Base-by-base conservation (phyloP, 352 stramenopile species). In the Phytophthora ohioensis region DNA sequence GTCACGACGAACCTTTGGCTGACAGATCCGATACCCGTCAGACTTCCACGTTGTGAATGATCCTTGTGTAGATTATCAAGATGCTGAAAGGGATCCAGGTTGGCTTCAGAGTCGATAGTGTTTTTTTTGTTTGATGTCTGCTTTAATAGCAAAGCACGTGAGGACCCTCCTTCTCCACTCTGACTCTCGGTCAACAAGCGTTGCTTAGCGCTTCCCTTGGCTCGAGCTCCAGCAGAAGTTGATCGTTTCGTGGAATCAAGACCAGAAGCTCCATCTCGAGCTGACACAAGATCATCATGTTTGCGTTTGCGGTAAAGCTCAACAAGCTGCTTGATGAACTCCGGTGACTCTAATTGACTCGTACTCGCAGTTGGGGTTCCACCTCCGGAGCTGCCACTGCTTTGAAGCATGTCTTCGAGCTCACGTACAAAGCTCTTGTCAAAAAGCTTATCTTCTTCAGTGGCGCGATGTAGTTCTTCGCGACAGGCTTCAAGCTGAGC, bases 281-380 rank as follows among this genome's bases (percentile, higher is more conserved):
- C 5, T 17, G 27, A 5, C 15, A 80, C 32, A 2, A 85, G 35
- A 42, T 90, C 85, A 32, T 95, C 87, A 0, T 54, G 57, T 17
- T 90, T 91, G 32, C 86, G 83, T 53, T 91, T 92, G 62, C 87
- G 86, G 59, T 87, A 97, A 1, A 97, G 68, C 31, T 93, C 85
- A 4, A 88, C 42, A 42, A 97, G 69, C 13, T 90, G 75, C 48
- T 91, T 92, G 53, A 93, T 39, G 3, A 91, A 51, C 17, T 97
- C 91, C 12, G 80, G 72, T 2, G 84, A 76, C 11, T 75, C 75
- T 13, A 74, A 21, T 59, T 69, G 57, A n/a, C 48, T 61, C 2
- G 55, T 63, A 31, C 54, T 77, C 1, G 74, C 69, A 4, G 64
- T 67, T 13, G 74, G 73, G 31, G 73, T 54, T 15, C 45, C 69